These are phyloP conservation scores for Nicotiana otophora DNA, from an alignment of 257 asterid genomes.

Conservation along the genomic window DNA sequence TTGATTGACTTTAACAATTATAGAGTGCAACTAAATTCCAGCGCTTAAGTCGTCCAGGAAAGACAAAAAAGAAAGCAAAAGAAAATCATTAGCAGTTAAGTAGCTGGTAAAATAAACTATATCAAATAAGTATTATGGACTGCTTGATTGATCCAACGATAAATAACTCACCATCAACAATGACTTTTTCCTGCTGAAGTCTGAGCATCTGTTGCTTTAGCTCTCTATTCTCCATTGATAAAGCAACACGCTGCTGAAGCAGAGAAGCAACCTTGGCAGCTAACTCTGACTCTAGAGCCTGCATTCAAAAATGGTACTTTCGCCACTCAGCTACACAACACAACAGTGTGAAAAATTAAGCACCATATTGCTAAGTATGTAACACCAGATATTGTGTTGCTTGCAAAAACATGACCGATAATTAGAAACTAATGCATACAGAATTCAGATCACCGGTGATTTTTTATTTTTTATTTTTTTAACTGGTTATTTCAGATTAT, in stretches of 20 bases:
- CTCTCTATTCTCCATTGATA: slow-evolving; percentile 57
- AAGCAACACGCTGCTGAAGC: slow-evolving; percentile 47
- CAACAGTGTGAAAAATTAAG: not conserved
- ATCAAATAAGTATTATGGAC: not conserved
- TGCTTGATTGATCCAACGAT: not conserved
- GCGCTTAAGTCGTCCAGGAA: not conserved
- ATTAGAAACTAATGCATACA: not conserved
- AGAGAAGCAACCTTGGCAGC: slow-evolving; percentile 49
- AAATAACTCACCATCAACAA: slow-evolving; percentile 48
- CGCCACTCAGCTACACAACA: not conserved
- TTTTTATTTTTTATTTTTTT: no score
- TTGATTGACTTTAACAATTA: not conserved
- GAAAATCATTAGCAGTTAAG: not conserved
- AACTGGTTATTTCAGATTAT: no score
- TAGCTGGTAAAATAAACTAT: not conserved
- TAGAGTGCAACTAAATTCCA: not conserved
- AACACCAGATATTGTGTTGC: not conserved
- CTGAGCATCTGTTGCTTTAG: slow-evolving; percentile 58
- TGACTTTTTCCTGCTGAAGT: slow-evolving; percentile 47
- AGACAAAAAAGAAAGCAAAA: not conserved
- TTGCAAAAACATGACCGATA: not conserved
- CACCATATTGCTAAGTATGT: not conserved
- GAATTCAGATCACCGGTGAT: not conserved
- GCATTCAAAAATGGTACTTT: slow-evolving; percentile 16
- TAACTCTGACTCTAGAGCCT: slow-evolving; percentile 64